Conservation (phyloP, 2,329 filamentous ascomycete genomes). For the Eutypella sp. region DNA sequence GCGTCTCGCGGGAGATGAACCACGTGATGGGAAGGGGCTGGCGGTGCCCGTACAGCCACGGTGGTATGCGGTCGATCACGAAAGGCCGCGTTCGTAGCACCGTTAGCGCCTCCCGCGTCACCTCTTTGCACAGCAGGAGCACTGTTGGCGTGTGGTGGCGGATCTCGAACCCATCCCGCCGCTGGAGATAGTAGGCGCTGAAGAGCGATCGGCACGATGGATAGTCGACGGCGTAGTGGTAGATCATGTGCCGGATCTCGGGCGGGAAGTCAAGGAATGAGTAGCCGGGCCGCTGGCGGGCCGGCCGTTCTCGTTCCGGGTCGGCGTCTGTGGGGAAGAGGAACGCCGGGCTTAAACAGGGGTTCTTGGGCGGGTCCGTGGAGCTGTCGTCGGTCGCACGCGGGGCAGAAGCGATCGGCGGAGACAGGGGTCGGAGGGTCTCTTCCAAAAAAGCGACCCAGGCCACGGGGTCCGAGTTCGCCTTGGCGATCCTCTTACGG, state of each 20-base stretch:
- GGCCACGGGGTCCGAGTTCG: conserved; percentile 14
- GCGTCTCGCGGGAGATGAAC: conserved; percentile 25
- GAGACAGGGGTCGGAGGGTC: conserved; percentile 9
- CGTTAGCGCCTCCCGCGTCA: conserved; percentile 28
- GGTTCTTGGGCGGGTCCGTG: no score
- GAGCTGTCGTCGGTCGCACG: no score
- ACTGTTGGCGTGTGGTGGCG: conserved; percentile 26
- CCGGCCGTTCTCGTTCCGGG: no score
- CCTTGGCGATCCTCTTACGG: conserved; percentile 13
- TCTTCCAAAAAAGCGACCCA: conserved; percentile 14
- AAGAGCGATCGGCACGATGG: conserved; percentile 25
- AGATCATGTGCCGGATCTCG: conserved; percentile 32
- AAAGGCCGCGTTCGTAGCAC: conserved; percentile 21
- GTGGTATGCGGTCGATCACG: conserved; percentile 31
- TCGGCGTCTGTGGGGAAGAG: no score
- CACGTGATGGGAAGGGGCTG: conserved; percentile 20
- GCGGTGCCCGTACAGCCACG: conserved; percentile 24
- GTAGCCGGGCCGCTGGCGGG: not conserved
- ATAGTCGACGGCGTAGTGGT: conserved; percentile 22
- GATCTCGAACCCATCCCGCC: conserved; percentile 10
- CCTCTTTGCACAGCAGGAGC: conserved; percentile 29
- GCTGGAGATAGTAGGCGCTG: conserved; percentile 24
- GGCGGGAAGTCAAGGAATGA: conserved; percentile 27
- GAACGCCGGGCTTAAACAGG: not conserved
- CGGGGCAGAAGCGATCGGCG: not conserved